Base-by-base conservation (phyloP, 345 rosid genomes). In the Bruguiera gymnorhiza region DNA sequence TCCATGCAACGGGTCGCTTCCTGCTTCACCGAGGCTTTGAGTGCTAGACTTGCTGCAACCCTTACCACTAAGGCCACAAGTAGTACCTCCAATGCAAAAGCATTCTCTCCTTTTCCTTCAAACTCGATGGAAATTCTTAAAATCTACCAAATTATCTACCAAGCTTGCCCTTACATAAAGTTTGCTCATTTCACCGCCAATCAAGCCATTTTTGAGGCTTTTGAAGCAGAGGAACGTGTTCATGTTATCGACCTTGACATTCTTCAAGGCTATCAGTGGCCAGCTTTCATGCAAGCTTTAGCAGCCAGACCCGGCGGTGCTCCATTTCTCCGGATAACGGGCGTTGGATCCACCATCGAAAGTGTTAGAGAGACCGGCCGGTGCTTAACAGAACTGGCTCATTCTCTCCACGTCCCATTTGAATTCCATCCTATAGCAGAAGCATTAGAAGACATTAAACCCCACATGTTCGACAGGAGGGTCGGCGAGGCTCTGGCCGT, bases 221-320 rank as follows among this genome's bases (percentile, higher is more conserved):
- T 85, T n/a, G 92, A 87, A 76, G 74, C 84, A 6, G 92, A 87
- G 70, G 89, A 84, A 63, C 88, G 89, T n/a, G 92, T 85, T 37
- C 92, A 87, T 56, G 86, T 87, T 37, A 85, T 87, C 20, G 92
- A 87, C 70, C 82, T 87, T 7, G 89, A 87, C 71, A 87, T 87
- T 70, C 86, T 76, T 53, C 92, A 87, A 50, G 92, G 92, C 27
- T 87, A 87, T 79, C 92, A 87, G 54, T 87, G 92, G 92, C 92
- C 92, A 8, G 92, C 92, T 50, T 82, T 87, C 82, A 87, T 87
- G 92, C 92, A 85, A 77, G 92, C 89, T 57, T 77, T 87, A 8
- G 88, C 88, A 11, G 89, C 87, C 34, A 73, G 92, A 62, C 84
- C 89, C 0, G 80, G 74, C 0, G 89, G 89, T 6, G 79, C 89